Conservation (phyloP, 495 filamentous ascomycete genomes). For the Trichoderma erinaceum region DNA sequence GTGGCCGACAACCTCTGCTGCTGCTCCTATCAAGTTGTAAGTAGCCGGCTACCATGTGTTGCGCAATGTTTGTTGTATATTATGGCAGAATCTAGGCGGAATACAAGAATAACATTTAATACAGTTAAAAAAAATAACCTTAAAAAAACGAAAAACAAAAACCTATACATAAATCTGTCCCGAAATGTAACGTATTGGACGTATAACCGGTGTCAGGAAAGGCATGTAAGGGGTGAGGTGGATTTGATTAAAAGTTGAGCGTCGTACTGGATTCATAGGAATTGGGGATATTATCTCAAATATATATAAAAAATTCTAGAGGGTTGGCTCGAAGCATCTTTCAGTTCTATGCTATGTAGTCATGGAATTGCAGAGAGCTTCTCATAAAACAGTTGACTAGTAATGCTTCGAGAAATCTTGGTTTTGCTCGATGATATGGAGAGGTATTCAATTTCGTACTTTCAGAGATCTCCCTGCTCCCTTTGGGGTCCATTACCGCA, state of each 20-base stretch:
- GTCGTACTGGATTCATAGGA: not conserved
- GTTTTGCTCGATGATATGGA: too few relatives aligned
- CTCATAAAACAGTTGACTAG: too few relatives aligned
- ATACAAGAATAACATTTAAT: not conserved
- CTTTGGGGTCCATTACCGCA: too few relatives aligned
- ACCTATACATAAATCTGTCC: not conserved
- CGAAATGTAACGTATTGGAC: not conserved
- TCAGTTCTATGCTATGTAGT: not conserved
- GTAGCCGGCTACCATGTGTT: conserved; percentile 21
- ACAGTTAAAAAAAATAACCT: not conserved
- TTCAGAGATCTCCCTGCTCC: too few relatives aligned
- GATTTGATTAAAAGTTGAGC: conserved; percentile 1
- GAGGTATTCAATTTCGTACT: too few relatives aligned
- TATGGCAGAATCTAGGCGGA: not conserved
- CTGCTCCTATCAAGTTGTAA: conserved; percentile 66
- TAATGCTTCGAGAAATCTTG: too few relatives aligned
- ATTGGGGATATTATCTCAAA: not conserved
- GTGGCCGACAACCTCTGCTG: conserved; percentile 67
- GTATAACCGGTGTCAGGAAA: not conserved
- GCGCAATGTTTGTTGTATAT: not conserved
- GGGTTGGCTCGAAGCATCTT: not conserved
- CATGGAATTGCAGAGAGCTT: not conserved
- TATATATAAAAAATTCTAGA: not conserved
- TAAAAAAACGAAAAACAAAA: not conserved
- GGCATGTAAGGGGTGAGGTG: not conserved